phyloP scores from a whole-genome alignment of 2,329 filamentous ascomycete species.

The Fusarium nanum region DNA sequence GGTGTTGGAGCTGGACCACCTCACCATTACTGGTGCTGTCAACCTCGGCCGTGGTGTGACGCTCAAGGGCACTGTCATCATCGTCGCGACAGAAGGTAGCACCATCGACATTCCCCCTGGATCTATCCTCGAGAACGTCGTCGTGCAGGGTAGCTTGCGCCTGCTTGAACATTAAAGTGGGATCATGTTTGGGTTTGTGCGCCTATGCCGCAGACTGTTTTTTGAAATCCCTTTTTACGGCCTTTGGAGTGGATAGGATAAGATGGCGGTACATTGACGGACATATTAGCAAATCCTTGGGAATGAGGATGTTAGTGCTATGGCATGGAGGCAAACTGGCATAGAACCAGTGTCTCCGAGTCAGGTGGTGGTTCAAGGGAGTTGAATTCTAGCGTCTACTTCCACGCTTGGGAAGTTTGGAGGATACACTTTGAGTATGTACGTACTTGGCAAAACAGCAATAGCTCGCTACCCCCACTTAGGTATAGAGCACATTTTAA shows the following conservation, averaged over 20 bases:
- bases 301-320: conserved; percentile 4
- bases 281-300: neutral
- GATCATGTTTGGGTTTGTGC: conserved; percentile 7
- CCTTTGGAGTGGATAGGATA: conserved; percentile 19
- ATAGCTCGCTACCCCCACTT: conserved; percentile 32
- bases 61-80: conserved; percentile 98
- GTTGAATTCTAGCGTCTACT: conserved; percentile 3
- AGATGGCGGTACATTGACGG: conserved; percentile 1
- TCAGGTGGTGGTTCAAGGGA: conserved; percentile 1
- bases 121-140: conserved; percentile 97
- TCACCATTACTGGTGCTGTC: conserved; percentile 97
- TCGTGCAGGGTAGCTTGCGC: conserved; percentile 95
- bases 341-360: conserved; percentile 2
- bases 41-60: conserved; percentile 96
- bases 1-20: conserved; percentile 91
- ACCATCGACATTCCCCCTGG: conserved; percentile 98
- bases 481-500: conserved; percentile 38
- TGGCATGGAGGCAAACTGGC: conserved; percentile 8
- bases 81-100: conserved; percentile 96
- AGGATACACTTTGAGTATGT: conserved; percentile 38
- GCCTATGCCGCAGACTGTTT: conserved; percentile 10
- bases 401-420: conserved; percentile 11
- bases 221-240: conserved; percentile 16
- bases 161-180: conserved; percentile 70
- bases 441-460: conserved; percentile 40